These are phyloP conservation scores for Myochromella boudieri DNA, from an alignment of 768 basidiomycete genomes.

Conservation along the genomic window DNA sequence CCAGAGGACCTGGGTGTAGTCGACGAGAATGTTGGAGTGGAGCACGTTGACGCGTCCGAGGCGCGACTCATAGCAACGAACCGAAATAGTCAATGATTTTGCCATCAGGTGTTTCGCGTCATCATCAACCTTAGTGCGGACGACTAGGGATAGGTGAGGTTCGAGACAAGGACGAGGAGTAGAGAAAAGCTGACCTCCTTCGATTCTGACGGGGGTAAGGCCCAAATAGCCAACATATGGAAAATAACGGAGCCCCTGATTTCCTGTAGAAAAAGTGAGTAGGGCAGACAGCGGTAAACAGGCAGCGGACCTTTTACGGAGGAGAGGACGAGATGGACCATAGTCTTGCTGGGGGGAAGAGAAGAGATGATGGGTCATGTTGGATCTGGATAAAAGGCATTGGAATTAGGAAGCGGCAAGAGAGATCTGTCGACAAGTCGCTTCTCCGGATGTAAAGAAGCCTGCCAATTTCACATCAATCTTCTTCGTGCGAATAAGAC, in stretches of 20 bases:
- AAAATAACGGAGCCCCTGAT: conserved; percentile 68
- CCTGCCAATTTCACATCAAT: conserved; percentile 12
- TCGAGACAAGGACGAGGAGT: conserved; percentile 7
- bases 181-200: conserved; percentile 60
- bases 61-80: conserved; percentile 83
- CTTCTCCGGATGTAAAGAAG: conserved; percentile 32
- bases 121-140: conserved; percentile 68
- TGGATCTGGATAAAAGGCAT: conserved; percentile 42
- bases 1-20: conserved; percentile 70
- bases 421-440: conserved; percentile 33
- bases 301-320: conserved; percentile 51
- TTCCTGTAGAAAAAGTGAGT: conserved; percentile 40
- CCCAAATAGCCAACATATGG: conserved; percentile 79
- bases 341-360: conserved; percentile 32
- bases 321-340: conserved; percentile 71
- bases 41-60: conserved; percentile 55
- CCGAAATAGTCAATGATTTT: conserved; percentile 66
- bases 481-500: conserved; percentile 31
- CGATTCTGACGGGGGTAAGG: conserved; percentile 74
- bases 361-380: conserved; percentile 26
- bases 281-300: conserved; percentile 1
- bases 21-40: conserved; percentile 67
- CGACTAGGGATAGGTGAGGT: conserved; percentile 40
- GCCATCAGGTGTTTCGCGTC: conserved; percentile 69
- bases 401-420: conserved; percentile 35